These are phyloP conservation scores for Myriosclerotinia scirpicola DNA, from an alignment of 2,329 filamentous ascomycete species.

Conservation along the genomic window DNA sequence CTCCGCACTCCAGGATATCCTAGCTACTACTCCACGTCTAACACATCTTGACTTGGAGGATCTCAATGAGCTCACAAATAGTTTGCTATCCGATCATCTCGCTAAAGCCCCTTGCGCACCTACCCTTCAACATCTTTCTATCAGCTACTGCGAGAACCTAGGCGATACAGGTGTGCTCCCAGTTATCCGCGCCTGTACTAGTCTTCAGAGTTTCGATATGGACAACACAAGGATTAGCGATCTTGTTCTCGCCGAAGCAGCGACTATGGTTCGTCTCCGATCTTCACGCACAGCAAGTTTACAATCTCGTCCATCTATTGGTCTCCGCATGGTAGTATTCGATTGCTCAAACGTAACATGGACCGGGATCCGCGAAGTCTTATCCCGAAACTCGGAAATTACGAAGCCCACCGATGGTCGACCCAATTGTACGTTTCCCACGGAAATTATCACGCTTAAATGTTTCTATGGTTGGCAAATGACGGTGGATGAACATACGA, in stretches of 20 bases:
- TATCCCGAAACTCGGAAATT: slow-evolving; percentile 80
- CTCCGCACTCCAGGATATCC: slow-evolving; percentile 65
- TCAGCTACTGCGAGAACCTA: slow-evolving; percentile 86
- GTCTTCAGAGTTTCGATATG: slow-evolving; percentile 72
- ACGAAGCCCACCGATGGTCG: slow-evolving; percentile 47
- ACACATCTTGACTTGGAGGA: slow-evolving; percentile 91
- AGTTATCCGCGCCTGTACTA: slow-evolving; percentile 71
- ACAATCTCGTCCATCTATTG: slow-evolving; percentile 42
- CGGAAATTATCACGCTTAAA: slow-evolving; percentile 81
- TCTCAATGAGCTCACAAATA: slow-evolving; percentile 73
- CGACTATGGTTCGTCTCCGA: slow-evolving; percentile 71
- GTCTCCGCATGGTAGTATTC: slow-evolving; percentile 78
- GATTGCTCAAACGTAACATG: slow-evolving; percentile 92
- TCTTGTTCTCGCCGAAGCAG: slow-evolving; percentile 80
- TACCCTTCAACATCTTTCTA: slow-evolving; percentile 73
- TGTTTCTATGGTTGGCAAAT: slow-evolving; percentile 96
- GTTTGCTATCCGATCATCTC: slow-evolving; percentile 67
- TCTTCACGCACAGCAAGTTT: slow-evolving; percentile 42
- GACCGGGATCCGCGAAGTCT: slow-evolving; percentile 83
- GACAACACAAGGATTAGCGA: slow-evolving; percentile 94
- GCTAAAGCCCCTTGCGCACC: slow-evolving; percentile 73
- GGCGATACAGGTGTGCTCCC: slow-evolving; percentile 83
- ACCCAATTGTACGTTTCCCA: slow-evolving; percentile 54
- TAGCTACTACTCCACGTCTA: slow-evolving; percentile 73
- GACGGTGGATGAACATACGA: slow-evolving; percentile 90